Evolutionary conservation across 768 basidiomycete genomes (phyloP).

Genomic region (Suillus variegatus): DNA sequence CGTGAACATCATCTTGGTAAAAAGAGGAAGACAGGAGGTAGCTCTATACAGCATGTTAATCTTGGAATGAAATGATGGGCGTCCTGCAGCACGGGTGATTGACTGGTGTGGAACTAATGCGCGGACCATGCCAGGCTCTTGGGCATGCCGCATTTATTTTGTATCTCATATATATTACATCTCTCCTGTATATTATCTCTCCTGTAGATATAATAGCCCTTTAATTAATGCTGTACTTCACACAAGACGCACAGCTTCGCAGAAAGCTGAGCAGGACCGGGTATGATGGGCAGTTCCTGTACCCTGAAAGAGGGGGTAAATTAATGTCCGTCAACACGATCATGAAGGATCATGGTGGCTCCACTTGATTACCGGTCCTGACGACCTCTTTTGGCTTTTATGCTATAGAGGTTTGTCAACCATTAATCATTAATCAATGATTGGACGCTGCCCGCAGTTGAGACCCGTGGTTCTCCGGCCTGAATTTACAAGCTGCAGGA

Average conservation of each 20-base stretch:
- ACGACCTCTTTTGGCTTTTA: no score
- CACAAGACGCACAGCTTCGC: not conserved
- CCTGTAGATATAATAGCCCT: not conserved
- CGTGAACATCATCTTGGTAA: conserved; percentile 1
- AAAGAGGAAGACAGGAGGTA: not conserved
- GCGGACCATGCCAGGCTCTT: not conserved
- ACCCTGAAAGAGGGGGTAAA: no score
- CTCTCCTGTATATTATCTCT: not conserved
- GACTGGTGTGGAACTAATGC: not conserved
- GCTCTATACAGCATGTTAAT: not conserved
- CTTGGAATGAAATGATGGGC: not conserved
- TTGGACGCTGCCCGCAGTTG: no score
- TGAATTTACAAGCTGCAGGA: no score
- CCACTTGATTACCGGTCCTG: no score
- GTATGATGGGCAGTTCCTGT: not conserved
- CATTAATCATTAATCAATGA: no score
- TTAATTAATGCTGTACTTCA: not conserved
- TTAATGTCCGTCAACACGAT: no score
- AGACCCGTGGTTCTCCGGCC: no score
- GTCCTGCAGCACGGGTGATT: not conserved
- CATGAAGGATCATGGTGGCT: no score
- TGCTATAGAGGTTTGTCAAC: no score
- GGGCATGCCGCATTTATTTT: not conserved
- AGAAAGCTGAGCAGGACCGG: not conserved
- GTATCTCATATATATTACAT: no score